phyloP scores from a whole-genome alignment of 1,284 basidiomycete genomes.

The Athelia sp. region DNA sequence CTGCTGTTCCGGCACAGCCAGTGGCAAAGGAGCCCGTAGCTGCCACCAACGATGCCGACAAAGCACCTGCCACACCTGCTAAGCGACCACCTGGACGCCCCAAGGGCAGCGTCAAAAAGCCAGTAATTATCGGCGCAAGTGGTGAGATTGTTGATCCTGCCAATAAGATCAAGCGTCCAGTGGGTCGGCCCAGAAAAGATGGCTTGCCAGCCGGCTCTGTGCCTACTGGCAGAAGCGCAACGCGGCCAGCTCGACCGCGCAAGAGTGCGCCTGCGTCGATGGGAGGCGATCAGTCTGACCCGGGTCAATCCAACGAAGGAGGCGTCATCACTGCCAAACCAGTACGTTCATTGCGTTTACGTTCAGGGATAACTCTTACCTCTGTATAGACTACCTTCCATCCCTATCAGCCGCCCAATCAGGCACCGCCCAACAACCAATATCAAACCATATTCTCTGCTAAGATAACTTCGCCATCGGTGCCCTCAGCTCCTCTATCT shows the following conservation, averaged over 20 bases:
- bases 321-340: not conserved
- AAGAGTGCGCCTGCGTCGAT: constrained; percentile 27
- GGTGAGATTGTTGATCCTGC: constrained; percentile 26
- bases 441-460: not conserved
- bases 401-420: not conserved
- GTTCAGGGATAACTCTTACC: not conserved
- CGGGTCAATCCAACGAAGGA: constrained; percentile 11
- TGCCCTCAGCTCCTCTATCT: constrained; percentile 1
- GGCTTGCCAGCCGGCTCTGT: constrained; percentile 53
- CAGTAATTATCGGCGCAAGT: not conserved
- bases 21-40: not conserved
- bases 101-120: constrained; percentile 52
- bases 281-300: constrained; percentile 8
- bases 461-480: not conserved
- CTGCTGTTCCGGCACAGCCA: not conserved
- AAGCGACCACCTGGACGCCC: constrained; percentile 36
- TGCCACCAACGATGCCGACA: too few relatives aligned
- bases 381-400: not conserved
- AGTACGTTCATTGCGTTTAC: not conserved
- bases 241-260: constrained; percentile 24
- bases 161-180: constrained; percentile 46
- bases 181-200: constrained; percentile 52
- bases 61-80: not conserved
- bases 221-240: constrained; percentile 14
- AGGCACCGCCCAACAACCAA: not conserved